A percentile compares a stretch with the other conserved stretches of the same genome.
Evolutionary conservation across 1,284 basidiomycete genomes (phyloP).

Genomic region (Sanguinoderma infundibulare): DNA sequence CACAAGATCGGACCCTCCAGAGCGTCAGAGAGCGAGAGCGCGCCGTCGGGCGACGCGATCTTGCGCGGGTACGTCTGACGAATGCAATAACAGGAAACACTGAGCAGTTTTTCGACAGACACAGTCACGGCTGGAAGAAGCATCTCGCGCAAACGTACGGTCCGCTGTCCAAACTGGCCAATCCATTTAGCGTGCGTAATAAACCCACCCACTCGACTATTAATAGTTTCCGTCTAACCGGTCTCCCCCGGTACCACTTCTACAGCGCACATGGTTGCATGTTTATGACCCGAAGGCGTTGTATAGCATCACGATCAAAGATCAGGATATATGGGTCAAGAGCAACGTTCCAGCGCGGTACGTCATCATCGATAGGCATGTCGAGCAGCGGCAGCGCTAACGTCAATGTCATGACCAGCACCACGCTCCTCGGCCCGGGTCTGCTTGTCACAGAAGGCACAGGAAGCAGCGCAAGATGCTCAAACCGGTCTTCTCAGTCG

Average conservation of each 20-base stretch:
- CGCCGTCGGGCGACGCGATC: too few relatives aligned
- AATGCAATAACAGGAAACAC: conserved; percentile 14
- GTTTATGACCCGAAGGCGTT: conserved; percentile 20
- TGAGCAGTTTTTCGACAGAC: conserved; percentile 15
- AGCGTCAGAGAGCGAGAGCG: too few relatives aligned
- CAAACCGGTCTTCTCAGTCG: conserved; percentile 16
- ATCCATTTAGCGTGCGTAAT: conserved; percentile 19
- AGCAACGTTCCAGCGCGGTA: background rate
- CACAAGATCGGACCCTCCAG: too few relatives aligned
- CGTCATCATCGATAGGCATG: background rate
- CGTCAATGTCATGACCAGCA: conserved; percentile 5
- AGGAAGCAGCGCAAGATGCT: conserved; percentile 23
- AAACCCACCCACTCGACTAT: background rate
- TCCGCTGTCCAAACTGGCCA: conserved; percentile 17
- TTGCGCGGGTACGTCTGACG: too few relatives aligned
- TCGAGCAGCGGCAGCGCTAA: background rate
- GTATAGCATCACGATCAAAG: conserved; percentile 22
- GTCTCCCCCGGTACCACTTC: background rate
- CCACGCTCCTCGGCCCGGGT: conserved; percentile 24
- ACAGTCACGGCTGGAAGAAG: conserved; percentile 23
- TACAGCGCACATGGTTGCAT: conserved; percentile 7
- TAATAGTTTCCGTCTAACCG: background rate
- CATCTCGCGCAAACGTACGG: conserved; percentile 19
- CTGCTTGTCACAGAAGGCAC: conserved; percentile 25
- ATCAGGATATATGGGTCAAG: conserved; percentile 25